Evolutionary conservation across 2,329 filamentous ascomycete genomes (phyloP), one percentile per base, ranked within the genome.

Genomic region (Fusarium sp.): DNA sequence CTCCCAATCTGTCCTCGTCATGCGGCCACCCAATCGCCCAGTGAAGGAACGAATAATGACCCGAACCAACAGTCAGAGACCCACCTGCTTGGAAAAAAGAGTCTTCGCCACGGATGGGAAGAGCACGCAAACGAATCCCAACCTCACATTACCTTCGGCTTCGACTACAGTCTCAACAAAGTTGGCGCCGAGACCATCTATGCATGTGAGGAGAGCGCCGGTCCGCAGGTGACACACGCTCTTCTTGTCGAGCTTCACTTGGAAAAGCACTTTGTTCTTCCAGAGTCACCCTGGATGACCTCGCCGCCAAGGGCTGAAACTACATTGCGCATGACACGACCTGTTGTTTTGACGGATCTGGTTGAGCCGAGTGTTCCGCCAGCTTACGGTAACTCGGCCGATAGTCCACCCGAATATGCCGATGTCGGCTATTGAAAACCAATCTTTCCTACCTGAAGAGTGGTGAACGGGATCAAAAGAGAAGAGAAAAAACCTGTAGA

Each of bases 171-270:
- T n/a, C 45, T 37, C 32, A 54, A 27, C 32, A 12, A 11, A 5
- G 22, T 8, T 20, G 17, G 37, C 7, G 11, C 37, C 35, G 12
- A 12, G 2, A 4, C 37, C 4, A 3, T 12, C 17, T 32, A 50
- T 22, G 60, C 45, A 7, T 63, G 60, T 9, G 43, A 63, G 17
- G 60, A 63, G 12, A 25, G n/a, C 2, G 60, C 30, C 1, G 60
- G 32, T 1, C 60, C 43, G 0, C 2, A 27, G 15, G 32, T 63
- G 3, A 20, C 15, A 7, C 60, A 63, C 17, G 7, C 15, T 17
- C 43, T 63, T 4, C 22, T 20, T 1, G 9, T 63, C 22, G 60
- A 63, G 5, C 45, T 63, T 22, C 25, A 33, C 5, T 15, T 63
- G 6, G 37, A 63, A 4, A 63, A 63, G 22, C 43, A 63, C 6